Conservation (phyloP, 179 eudicot genomes). For the Beta corolliflora region DNA sequence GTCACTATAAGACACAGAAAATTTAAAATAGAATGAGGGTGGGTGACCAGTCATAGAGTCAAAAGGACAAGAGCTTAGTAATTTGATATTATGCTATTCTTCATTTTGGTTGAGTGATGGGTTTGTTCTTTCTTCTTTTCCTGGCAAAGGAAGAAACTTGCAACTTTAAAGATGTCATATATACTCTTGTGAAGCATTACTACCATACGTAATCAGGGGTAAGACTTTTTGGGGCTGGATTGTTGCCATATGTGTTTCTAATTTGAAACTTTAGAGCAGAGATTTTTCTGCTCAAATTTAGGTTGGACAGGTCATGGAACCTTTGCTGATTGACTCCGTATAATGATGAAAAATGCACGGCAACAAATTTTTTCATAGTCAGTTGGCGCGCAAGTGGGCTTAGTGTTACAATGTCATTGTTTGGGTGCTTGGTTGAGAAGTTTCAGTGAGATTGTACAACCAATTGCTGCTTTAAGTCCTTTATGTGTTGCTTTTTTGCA, state of each 20-base stretch:
- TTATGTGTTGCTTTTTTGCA: not conserved
- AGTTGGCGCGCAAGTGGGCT: not conserved
- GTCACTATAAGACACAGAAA: not conserved
- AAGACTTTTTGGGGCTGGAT: not conserved
- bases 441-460: not conserved
- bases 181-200: not conserved
- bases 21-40: not conserved
- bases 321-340: not conserved
- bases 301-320: not conserved
- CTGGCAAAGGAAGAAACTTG: not conserved
- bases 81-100: not conserved
- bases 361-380: not conserved
- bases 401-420: not conserved
- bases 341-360: not conserved
- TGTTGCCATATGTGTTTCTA: not conserved
- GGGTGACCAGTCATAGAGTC: not conserved
- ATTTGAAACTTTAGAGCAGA: not conserved
- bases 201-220: not conserved
- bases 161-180: not conserved
- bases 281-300: not conserved
- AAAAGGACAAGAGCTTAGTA: not conserved
- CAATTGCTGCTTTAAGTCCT: not conserved
- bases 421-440: not conserved
- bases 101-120: not conserved
- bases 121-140: not conserved